These are phyloP conservation scores for Harringtonia aguacate DNA, from an alignment of 2,329 filamentous ascomycete genomes.

Conservation along the genomic window DNA sequence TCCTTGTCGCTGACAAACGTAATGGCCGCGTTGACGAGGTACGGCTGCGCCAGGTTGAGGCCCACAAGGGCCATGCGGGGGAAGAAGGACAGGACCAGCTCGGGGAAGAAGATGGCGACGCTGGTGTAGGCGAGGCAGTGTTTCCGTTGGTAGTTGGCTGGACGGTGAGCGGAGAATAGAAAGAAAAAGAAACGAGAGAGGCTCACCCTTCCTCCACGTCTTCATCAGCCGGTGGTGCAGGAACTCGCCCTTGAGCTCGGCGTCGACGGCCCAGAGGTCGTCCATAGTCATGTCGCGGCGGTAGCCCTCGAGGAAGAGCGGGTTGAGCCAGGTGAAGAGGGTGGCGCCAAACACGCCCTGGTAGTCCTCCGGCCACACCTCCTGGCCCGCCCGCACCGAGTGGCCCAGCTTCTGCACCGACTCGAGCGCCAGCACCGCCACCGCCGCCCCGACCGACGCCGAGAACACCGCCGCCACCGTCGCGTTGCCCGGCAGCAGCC, in stretches of 20 bases:
- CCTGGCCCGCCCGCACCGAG: conserved; percentile 28
- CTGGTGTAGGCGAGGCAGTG: conserved; percentile 7
- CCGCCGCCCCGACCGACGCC: conserved; percentile 27
- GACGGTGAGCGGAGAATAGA: background rate
- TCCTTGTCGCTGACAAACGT: background rate
- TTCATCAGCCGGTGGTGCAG: conserved; percentile 4
- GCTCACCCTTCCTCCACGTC: conserved; percentile 5
- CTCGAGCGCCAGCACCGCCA: conserved; percentile 33
- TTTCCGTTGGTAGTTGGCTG: conserved; percentile 4
- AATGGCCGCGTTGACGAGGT: conserved; percentile 8
- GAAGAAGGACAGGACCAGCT: conserved; percentile 5
- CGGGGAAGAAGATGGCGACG: conserved; percentile 3
- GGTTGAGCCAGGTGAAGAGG: conserved; percentile 43
- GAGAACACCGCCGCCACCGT: conserved; percentile 31
- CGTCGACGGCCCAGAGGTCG: conserved; percentile 7
- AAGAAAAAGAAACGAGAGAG: background rate
- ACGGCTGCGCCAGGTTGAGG: conserved; percentile 9
- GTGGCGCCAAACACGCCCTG: conserved; percentile 32
- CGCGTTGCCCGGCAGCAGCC: conserved; percentile 22
- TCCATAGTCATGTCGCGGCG: conserved; percentile 26
- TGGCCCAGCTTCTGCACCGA: conserved; percentile 27
- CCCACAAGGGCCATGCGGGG: conserved; percentile 7
- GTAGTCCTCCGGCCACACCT: conserved; percentile 29
- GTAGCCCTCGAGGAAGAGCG: conserved; percentile 39
- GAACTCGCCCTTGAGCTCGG: conserved; percentile 3